Base-by-base conservation (phyloP, 2,329 filamentous ascomycete species). In the Monilinia fructigena region DNA sequence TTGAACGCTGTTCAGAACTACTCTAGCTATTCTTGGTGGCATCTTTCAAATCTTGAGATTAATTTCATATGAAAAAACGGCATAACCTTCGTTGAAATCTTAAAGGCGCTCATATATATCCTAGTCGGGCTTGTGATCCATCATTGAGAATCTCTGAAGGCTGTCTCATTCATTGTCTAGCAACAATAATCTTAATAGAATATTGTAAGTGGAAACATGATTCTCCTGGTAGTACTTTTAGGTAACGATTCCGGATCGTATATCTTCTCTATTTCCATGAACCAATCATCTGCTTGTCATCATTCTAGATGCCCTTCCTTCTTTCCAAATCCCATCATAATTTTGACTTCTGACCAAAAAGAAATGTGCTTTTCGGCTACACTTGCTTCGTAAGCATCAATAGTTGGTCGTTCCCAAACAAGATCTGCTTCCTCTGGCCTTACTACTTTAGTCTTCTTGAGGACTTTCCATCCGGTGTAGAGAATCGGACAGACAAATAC, bases 391-490 rank as follows among this genome's bases (percentile, higher is more conserved):
- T 73, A 74, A 2, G 71, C 69, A 67, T 74, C 72, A 42, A 74
- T 73, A 14, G 66, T 54, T 6, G 71, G 72, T 45, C 72, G 59
- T 47, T 74, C 72, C 72, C 72, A 74, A n/a, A 68, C 64, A 55
- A 89, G 73, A 76, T 89, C 86, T 0, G 83, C 81, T 48, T 87
- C 83, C 31, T 82, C 76, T 0, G 83, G 77, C 59, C 77, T 80
- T 16, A 75, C 56, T 12, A 69, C 47, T 67, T 82, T 86, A 0
- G 89, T 91, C 74, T 80, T 84, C 75, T 89, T 86, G 65, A 86
- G 67, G 2, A 90, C 28, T 77, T 93, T 94, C 86, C 89, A 93
- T 1, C 83, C 85, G 3, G 91, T 54, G 74, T 86, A 93, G 5
- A 89, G 76, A 2, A 86, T 69, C 0, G 84, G 85, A 26, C 68